Conservation (phyloP, 441 rosid genomes). For the Jatropha podagrica region DNA sequence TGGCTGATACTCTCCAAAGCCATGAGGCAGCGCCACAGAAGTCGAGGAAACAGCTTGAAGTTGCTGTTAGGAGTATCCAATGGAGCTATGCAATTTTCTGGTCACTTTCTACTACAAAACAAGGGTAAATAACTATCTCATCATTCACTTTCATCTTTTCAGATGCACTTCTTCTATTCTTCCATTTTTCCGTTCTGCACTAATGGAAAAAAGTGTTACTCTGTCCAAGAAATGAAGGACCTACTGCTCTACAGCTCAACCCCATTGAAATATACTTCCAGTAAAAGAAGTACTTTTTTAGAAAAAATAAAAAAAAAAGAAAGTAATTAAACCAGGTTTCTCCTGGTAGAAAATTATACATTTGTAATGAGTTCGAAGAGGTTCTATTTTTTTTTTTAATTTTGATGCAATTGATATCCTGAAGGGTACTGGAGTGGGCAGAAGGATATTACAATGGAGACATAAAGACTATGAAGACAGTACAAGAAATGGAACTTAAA, state of each 20-base stretch:
- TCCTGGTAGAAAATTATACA: too few species aligned
- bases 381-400: too few species aligned
- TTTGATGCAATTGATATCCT: conserved; percentile 3
- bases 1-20: conserved; percentile 42
- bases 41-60: conserved; percentile 67
- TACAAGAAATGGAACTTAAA: conserved; percentile 44
- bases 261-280: neutral
- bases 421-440: conserved; percentile 74
- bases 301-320: too few species aligned
- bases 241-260: neutral
- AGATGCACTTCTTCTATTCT: conserved; percentile 12
- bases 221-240: too few species aligned
- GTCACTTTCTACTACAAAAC: conserved; percentile 65
- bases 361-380: too few species aligned
- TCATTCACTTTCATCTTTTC: neutral
- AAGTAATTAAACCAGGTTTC: too few species aligned
- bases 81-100: conserved; percentile 94
- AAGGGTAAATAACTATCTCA: conserved; percentile 44
- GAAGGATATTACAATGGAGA: conserved; percentile 91
- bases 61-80: conserved; percentile 71
- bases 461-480: conserved; percentile 78
- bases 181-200: neutral
- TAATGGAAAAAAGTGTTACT: too few species aligned
- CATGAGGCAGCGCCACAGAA: conserved; percentile 41
- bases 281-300: too few species aligned